Evolutionary conservation across 2,329 filamentous ascomycete species (phyloP).

Genomic region (Fusarium circinatum): DNA sequence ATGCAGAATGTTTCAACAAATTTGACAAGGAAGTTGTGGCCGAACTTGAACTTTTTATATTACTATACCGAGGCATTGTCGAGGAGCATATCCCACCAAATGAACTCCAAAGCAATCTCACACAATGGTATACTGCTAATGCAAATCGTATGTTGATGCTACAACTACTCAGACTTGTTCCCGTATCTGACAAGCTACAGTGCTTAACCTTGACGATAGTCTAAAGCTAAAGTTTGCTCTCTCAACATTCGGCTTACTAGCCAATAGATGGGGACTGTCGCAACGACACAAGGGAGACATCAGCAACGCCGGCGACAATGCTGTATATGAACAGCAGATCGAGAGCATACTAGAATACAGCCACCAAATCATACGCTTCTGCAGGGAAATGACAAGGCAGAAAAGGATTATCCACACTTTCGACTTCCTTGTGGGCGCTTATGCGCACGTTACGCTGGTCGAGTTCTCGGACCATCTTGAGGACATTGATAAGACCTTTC

Average conservation of each 20-base stretch:
- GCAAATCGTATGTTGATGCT: accelerated
- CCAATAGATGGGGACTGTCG: not conserved
- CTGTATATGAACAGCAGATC: not conserved
- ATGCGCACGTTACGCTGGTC: not conserved
- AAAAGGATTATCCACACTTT: not conserved
- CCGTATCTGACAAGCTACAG: accelerated
- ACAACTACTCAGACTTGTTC: accelerated
- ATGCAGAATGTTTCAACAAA: not conserved
- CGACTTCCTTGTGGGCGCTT: not conserved
- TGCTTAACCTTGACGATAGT: accelerated
- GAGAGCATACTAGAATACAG: not conserved
- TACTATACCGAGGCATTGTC: not conserved
- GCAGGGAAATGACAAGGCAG: not conserved
- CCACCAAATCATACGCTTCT: not conserved
- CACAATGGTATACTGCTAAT: not conserved
- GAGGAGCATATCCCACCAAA: not conserved
- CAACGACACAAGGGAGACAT: not conserved
- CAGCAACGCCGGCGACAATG: accelerated
- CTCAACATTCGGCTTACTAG: not conserved
- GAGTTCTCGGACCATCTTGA: not conserved
- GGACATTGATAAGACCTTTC: not conserved
- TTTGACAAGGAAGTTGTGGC: not conserved
- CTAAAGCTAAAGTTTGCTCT: not conserved
- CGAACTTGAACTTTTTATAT: not conserved
- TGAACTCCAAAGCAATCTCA: not conserved